Conservation (phyloP, 2,329 filamentous ascomycete species). For the Colletotrichum sp. region DNA sequence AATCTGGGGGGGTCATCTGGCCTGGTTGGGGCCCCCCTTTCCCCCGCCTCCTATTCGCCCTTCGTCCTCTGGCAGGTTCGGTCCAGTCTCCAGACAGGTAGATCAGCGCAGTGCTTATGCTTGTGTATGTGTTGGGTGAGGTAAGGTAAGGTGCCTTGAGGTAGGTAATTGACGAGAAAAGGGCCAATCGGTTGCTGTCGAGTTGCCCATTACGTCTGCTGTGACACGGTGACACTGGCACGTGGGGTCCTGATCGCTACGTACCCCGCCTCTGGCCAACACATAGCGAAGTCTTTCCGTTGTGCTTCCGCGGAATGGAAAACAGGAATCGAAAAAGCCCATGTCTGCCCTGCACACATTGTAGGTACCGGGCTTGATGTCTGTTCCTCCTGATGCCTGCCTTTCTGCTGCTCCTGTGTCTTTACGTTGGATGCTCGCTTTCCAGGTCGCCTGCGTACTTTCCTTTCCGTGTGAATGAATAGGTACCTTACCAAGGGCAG, state of each 20-base stretch:
- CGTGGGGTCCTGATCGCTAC: neutral
- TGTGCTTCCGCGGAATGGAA: neutral
- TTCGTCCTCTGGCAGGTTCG: neutral
- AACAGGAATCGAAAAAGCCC: neutral
- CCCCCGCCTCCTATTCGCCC: neutral
- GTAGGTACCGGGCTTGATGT: neutral
- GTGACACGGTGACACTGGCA: constrained; percentile 1
- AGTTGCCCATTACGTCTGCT: constrained; percentile 3
- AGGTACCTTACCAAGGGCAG: neutral
- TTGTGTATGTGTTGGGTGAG: neutral
- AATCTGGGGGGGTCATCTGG: constrained; percentile 11
- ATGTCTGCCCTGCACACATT: neutral
- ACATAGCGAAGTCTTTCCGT: neutral
- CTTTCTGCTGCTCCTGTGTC: neutral
- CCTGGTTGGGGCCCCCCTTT: neutral
- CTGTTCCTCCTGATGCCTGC: neutral
- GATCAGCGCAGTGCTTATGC: neutral
- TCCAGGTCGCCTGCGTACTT: neutral
- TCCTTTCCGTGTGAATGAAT: neutral
- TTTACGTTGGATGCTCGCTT: neutral
- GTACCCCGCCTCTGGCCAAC: neutral
- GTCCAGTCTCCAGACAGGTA: neutral
- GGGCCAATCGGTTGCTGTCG: neutral
- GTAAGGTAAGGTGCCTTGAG: neutral
- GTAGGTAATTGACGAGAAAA: neutral